A percentile compares a stretch with the other conserved stretches of the same genome.
Evolutionary conservation across 1,139 yeast genomes (phyloP).

Genomic region (Scheffersomyces quercinus): DNA sequence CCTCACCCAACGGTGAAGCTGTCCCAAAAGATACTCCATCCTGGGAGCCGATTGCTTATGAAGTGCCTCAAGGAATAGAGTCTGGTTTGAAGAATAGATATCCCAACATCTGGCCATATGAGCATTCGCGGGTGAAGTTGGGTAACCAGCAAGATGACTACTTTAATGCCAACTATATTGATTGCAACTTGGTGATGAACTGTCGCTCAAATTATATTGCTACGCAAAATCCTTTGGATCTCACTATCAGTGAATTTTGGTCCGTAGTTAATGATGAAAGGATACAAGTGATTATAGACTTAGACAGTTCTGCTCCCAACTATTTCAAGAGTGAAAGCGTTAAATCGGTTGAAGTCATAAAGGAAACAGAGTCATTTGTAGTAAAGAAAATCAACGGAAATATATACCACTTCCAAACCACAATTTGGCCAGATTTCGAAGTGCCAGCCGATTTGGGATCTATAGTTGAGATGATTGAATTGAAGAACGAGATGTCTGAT

Average conservation of each 20-base stretch:
- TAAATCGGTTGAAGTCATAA: slow-evolving; percentile 7
- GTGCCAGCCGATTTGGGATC: slow-evolving; percentile 57
- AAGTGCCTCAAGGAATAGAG: slow-evolving; percentile 55
- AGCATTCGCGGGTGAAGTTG: slow-evolving; percentile 44
- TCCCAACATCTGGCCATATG: slow-evolving; percentile 49
- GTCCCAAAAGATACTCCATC: too few relatives aligned
- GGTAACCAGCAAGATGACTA: slow-evolving; percentile 33
- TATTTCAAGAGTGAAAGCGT: slow-evolving; percentile 10
- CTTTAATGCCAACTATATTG: slow-evolving; percentile 44
- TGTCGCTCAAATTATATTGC: slow-evolving; percentile 38
- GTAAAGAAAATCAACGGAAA: slow-evolving; percentile 22
- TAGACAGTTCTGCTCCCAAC: slow-evolving; percentile 45
- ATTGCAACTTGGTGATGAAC: slow-evolving; percentile 15
- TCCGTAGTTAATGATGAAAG: slow-evolving; percentile 50
- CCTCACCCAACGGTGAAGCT: too few relatives aligned
- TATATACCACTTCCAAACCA: slow-evolving; percentile 68
- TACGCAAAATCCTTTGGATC: slow-evolving; percentile 44
- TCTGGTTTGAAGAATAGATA: slow-evolving; percentile 47
- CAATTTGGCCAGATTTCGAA: slow-evolving; percentile 83
- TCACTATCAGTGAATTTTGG: slow-evolving; percentile 48
- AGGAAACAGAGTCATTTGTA: slow-evolving; percentile 9
- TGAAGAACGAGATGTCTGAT: slow-evolving; percentile 35
- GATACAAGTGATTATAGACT: slow-evolving; percentile 65
- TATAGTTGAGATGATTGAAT: slow-evolving; percentile 50
- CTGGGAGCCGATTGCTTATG: slow-evolving; percentile 20